phyloP scores from a whole-genome alignment of 495 filamentous ascomycete species.

The Penicillium subrubescens region DNA sequence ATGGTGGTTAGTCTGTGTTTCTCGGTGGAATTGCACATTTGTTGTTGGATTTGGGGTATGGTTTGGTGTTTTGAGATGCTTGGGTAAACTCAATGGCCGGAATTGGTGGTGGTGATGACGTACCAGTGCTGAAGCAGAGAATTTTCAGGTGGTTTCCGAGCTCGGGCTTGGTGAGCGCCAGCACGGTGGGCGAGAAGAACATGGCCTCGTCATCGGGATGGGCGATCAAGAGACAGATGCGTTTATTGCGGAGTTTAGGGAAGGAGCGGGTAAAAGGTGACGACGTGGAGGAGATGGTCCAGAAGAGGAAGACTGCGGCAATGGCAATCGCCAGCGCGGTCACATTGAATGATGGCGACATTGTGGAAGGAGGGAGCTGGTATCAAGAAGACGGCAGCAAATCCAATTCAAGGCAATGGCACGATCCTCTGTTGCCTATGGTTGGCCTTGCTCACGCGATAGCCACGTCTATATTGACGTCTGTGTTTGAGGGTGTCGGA shows the following conservation, averaged over 20 bases:
- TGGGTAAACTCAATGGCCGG: neutral
- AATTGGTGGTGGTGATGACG: constrained; percentile 27
- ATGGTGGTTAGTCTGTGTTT: constrained; percentile 2
- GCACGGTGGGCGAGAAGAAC: constrained; percentile 93
- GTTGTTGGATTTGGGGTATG: neutral
- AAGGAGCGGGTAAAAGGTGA: constrained; percentile 68
- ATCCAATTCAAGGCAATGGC: neutral
- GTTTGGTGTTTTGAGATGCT: neutral
- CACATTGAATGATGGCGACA: constrained; percentile 28
- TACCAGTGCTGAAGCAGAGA: constrained; percentile 85
- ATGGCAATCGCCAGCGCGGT: constrained; percentile 37
- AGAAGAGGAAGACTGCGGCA: constrained; percentile 43
- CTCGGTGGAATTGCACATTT: neutral
- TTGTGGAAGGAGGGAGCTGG: constrained; percentile 9
- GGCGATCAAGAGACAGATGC: constrained; percentile 88
- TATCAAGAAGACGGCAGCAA: neutral
- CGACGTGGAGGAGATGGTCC: constrained; percentile 53
- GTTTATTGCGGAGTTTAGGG: constrained; percentile 72
- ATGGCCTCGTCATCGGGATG: constrained; percentile 99
- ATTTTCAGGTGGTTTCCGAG: constrained; percentile 90
- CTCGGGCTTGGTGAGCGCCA: constrained; percentile 72
- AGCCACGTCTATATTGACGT: neutral
- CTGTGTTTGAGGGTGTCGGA: neutral
- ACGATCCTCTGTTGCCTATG: neutral
- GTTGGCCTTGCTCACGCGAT: neutral